Evolutionary conservation across 2,329 filamentous ascomycete genomes (phyloP).

Genomic region (Diatrype stigma): DNA sequence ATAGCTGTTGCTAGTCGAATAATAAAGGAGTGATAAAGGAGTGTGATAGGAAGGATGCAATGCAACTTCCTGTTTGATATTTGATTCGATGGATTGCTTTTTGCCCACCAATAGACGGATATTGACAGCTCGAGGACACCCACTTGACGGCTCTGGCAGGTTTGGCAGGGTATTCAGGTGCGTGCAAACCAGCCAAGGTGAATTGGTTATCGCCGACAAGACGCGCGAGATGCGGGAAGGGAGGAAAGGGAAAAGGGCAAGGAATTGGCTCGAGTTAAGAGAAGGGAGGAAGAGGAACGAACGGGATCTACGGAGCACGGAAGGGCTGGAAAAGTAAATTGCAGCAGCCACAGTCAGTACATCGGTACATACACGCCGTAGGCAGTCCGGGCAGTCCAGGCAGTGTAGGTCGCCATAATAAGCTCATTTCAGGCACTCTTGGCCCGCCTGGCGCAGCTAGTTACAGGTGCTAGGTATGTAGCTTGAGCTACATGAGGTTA

Average conservation of each 20-base stretch:
- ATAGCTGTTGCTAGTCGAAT: not conserved
- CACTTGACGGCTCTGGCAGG: not conserved
- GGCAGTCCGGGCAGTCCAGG: too few species aligned
- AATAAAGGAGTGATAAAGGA: not conserved
- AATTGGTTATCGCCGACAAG: not conserved
- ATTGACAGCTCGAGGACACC: not conserved
- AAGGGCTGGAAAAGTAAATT: not conserved
- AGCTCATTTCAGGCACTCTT: too few species aligned
- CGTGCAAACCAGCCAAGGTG: not conserved
- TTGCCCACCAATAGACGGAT: not conserved
- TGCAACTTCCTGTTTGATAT: constrained; percentile 1
- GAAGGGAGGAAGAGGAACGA: not conserved
- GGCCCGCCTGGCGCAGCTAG: too few species aligned
- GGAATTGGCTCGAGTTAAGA: not conserved
- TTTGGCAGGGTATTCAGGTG: not conserved
- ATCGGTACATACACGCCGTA: too few species aligned
- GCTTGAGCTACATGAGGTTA: too few species aligned
- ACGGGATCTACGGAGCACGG: not conserved
- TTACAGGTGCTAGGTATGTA: too few species aligned
- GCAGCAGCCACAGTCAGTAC: not conserved
- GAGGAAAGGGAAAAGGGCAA: constrained; percentile 3
- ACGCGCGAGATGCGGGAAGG: constrained; percentile 1
- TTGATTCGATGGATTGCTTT: not conserved
- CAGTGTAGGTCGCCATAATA: too few species aligned
- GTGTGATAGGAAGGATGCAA: constrained; percentile 1